Evolutionary conservation across 495 filamentous ascomycete genomes (phyloP), one percentile per base, ranked within the genome.

Genomic region (Saxophila tyrrhenica): DNA sequence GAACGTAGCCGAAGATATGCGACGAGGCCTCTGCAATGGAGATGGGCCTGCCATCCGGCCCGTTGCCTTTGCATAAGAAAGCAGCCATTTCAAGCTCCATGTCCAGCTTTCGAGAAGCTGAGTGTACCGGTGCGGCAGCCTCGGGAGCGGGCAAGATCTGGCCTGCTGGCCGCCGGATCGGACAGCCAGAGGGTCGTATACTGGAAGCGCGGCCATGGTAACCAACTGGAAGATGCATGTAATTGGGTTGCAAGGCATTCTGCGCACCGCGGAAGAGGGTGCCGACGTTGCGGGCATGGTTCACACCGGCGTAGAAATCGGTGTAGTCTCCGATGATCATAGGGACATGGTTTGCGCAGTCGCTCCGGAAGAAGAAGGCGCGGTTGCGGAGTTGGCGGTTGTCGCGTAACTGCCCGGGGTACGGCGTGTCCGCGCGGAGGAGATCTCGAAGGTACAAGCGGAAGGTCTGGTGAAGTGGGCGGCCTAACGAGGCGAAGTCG

Each of bases 151-250:
- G 56, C 48, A 55, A 52, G 49, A 57, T 7, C 29, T 35, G 29
- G 7, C 29, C 29, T 5, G 5, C 7, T 13, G 29, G 29, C 29
- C 29, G 5, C 7, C 13, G 29, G 13, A 35, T 5, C 13, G 29
- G 29, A 35, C 7, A 7, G 7, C 13, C 29, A 5, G 85, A 88
- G 1, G 86, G 70, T 8, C 88, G 81, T 24, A 95, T 75, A 11
- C 82, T 86, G 0, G 86, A 91, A 5, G 87, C 81, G 21, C 89
- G 78, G 2, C 88, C 86, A 67, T 90, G 86, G 64, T 96, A 67
- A 10, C 46, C 66, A 5, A 62, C 32, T 7, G 66, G 66, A 43
- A 60, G 54, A 51, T 65, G 52, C 22, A 45, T 47, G 46, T 62
- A 67, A 17, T 51, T 51, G 24, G 59, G 53, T 55, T 62, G 45